Conservation (phyloP, 257 asterid species). For the Nicotiana undulata region DNA sequence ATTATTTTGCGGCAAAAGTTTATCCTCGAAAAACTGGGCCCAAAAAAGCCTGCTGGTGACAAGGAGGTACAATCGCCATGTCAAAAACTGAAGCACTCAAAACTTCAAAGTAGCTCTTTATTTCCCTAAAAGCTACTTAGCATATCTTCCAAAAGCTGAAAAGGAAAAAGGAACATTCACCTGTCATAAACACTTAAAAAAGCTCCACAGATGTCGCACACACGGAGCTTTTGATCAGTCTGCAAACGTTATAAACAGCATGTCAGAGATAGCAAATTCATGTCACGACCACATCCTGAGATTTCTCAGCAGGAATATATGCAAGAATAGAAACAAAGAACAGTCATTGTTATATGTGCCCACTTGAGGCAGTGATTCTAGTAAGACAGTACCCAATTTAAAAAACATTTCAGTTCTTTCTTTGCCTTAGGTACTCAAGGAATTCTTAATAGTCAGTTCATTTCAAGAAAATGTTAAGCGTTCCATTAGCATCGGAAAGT, state of each 20-base stretch:
- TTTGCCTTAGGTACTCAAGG: neutral
- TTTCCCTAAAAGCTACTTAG: constrained; percentile 25
- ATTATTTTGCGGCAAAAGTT: constrained; percentile 95
- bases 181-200: constrained; percentile 93
- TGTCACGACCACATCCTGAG: neutral
- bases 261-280: constrained; percentile 21
- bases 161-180: constrained; percentile 27
- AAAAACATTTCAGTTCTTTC: neutral
- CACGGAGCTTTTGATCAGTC: constrained; percentile 99
- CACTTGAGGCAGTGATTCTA: neutral
- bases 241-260: constrained; percentile 25
- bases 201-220: constrained; percentile 98
- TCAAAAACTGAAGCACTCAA: constrained; percentile 58
- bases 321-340: neutral
- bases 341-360: neutral
- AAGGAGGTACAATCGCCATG: constrained; percentile 84
- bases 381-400: neutral
- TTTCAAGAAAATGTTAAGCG: neutral
- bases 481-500: neutral
- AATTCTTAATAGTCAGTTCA: neutral
- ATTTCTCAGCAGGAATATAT: neutral
- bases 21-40: constrained; percentile 99
- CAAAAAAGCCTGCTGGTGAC: constrained; percentile 95
- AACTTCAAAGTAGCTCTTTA: constrained; percentile 35
- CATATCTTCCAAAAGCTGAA: neutral